Base-by-base conservation (phyloP, 2,329 filamentous ascomycete genomes). In the Thielaviopsis euricoi region DNA sequence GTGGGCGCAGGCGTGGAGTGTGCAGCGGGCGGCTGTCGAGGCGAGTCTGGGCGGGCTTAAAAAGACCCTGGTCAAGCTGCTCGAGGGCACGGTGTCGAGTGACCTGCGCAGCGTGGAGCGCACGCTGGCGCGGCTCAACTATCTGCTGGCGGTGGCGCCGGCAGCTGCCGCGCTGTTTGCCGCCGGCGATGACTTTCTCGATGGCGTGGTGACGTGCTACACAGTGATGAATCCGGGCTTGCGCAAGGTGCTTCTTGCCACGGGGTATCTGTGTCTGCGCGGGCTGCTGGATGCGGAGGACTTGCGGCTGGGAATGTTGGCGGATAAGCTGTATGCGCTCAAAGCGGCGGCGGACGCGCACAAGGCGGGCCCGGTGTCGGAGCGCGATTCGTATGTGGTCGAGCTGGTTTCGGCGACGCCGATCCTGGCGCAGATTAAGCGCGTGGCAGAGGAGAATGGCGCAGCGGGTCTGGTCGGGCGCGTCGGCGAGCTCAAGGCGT, bases 181-280 rank as follows among this genome's bases (percentile, higher is more conserved):
- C 64, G 86, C 86, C 0, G 91, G 91, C 0, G 89, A 86, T 55
- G 91, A 96, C 69, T 91, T 93, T 64, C 70, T 95, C 21, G 91
- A 96, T 67, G 81, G 85, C 0, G 75, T 95, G 13, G 74, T 81
- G 43, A 72, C 73, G 54, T 82, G 82, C 61, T 90, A 84, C 68
- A 76, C 73, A 53, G 76, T 83, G 59, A 82, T 80, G 68, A 80
- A 83, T 58, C 77, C 79, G 19, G 76, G 77, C 0, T 64, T 89
- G 50, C 80, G 83, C 60, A 85, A 80, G 62, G 76, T 79, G 17
- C 77, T 95, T 29, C 76, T 90, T 52, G 81, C 85, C 1, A 85
- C 86, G 3, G 73, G 81, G 13, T 96, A 93, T 65, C 74, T 95
- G 3, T 86, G 86, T 46, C 73, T 96, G 0, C 71, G 82, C 2